These are phyloP conservation scores for Chondrostereum purpureum DNA, from an alignment of 1,284 basidiomycete genomes.

Conservation along the genomic window DNA sequence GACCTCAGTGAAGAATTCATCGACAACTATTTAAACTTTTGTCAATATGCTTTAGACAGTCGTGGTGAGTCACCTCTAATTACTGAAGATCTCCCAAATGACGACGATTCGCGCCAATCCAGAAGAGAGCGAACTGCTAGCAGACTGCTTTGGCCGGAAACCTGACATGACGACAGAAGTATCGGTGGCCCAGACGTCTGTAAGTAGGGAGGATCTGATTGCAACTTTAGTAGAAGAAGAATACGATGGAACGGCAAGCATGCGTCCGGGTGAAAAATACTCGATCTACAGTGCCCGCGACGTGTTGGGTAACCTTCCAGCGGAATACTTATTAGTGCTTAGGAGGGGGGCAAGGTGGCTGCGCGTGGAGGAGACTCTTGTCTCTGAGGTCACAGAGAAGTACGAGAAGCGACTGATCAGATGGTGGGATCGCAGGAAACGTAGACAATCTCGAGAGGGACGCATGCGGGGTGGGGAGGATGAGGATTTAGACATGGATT, in stretches of 20 bases:
- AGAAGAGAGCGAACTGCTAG: conserved; percentile 25
- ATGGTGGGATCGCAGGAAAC: conserved; percentile 29
- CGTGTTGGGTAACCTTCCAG: conserved; percentile 47
- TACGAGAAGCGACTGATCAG: conserved; percentile 54
- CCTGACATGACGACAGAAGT: conserved; percentile 20
- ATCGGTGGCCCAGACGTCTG: background rate
- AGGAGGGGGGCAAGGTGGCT: conserved; percentile 42
- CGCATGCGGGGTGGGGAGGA: background rate
- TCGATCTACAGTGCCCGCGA: conserved; percentile 55
- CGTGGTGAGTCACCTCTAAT: conserved; percentile 15
- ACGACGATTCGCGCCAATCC: background rate
- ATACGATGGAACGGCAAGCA: conserved; percentile 15
- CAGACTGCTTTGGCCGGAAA: conserved; percentile 45
- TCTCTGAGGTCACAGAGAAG: conserved; percentile 47
- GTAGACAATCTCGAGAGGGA: conserved; percentile 1
- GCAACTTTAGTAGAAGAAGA: conserved; percentile 11
- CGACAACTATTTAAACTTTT: conserved; percentile 66
- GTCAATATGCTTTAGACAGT: conserved; percentile 45
- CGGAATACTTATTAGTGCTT: conserved; percentile 42
- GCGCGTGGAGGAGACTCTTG: conserved; percentile 42
- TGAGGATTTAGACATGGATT: background rate
- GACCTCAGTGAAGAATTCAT: conserved; percentile 47
- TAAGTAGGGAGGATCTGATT: conserved; percentile 5
- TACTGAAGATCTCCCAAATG: conserved; percentile 8
- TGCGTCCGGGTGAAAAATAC: conserved; percentile 51